A percentile compares a stretch with the other conserved stretches of the same genome.
These are phyloP conservation scores for Solanum medicagineum DNA, from an alignment of 257 asterid species.

Conservation along the genomic window DNA sequence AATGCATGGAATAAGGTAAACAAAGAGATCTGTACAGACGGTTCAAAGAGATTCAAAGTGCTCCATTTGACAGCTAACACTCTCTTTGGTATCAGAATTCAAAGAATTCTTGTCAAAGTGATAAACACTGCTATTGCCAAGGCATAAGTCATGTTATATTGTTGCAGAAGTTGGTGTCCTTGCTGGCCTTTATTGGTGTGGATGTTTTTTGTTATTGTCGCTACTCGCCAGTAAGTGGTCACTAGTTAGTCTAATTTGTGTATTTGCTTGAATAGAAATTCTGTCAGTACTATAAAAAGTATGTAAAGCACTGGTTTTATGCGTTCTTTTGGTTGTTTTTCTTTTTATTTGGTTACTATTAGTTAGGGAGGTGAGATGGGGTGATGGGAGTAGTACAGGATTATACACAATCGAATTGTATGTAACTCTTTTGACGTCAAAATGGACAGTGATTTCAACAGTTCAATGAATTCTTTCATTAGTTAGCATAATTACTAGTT, in stretches of 20 bases:
- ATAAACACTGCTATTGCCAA: neutral
- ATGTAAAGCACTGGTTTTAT: neutral
- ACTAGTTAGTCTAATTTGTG: neutral
- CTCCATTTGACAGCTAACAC: neutral
- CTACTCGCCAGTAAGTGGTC: neutral
- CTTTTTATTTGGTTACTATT: neutral
- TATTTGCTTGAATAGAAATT: neutral
- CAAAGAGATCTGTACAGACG: neutral
- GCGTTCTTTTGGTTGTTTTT: neutral
- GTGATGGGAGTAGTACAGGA: neutral
- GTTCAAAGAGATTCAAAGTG: neutral
- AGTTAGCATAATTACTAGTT: neutral
- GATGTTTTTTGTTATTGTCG: neutral
- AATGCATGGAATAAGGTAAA: slow-evolving; percentile 20
- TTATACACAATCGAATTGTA: neutral
- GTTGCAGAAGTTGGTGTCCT: neutral
- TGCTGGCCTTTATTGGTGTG: neutral
- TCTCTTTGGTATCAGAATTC: neutral
- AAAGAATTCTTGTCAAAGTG: neutral
- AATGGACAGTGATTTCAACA: neutral
- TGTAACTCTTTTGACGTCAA: neutral
- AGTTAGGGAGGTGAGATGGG: neutral
- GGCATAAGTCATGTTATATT: neutral
- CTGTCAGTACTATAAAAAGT: neutral
- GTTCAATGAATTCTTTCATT: neutral